Evolutionary conservation across 78 protist genomes (phyloP), one percentile per base, ranked within the genome.

Genomic region (Dictyostelium intermedium): DNA sequence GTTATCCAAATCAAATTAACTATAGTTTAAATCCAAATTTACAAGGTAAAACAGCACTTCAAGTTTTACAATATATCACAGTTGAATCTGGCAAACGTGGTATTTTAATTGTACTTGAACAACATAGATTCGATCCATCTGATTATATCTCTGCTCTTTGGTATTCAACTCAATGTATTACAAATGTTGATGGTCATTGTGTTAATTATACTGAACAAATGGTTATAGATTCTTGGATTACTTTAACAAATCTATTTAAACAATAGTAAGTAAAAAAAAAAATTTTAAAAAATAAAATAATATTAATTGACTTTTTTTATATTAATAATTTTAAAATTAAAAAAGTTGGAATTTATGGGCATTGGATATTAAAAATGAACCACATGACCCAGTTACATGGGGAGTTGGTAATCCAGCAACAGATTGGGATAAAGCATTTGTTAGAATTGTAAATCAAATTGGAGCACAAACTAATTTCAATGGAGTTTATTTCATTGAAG

Each of bases 341-440:
- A 14, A 41, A 3, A 78, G 84, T 82, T 91, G 95, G 91, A 95
- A 95, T 73, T 83, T 95, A 50, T 78, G 94, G 91, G 94, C 84
- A 7, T 50, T 91, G n/a, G 97, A 96, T 82, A 79, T 96, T n/a
- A 74, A 76, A 47, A 96, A 96, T 66, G 97, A 96, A 82, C 97
- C 97, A 79, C 89, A 83, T 74, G 93, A 83, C 14, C 53, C 78
- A 23, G 82, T 86, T 66, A 93, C 97, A 5, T 96, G 97, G 97
- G 96, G 85, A 8, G 7, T 50, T 20, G 95, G 95, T 14, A 37
- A 92, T 18, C 18, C 18, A 13, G 35, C 47, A 18, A 92, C 96
- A 4, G 97, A 95, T 77, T 95, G 95, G 95, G 91, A 76, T 25
- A 5, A n/a, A 5, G 96, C 96, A 6, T 82, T 86, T 41, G 39